Evolutionary conservation across 345 rosid genomes (phyloP), one percentile per base, ranked within the genome.

Genomic region (Lepidium didymum): DNA sequence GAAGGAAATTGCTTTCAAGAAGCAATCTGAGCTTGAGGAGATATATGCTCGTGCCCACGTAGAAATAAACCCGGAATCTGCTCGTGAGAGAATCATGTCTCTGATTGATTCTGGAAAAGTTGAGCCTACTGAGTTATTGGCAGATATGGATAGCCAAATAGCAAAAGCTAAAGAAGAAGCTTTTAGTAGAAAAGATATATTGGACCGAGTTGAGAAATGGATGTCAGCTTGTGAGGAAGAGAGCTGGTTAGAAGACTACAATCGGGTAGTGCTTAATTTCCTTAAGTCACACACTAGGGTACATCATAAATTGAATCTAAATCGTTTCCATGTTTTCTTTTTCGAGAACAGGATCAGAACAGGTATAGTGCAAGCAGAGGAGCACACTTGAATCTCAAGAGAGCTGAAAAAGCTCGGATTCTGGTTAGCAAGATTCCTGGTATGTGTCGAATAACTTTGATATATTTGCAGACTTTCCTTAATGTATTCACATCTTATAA

Each of bases 171-270:
- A 84, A 72, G 96, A 94, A 69, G 97, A 89, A 82, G 84, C 91
- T 35, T 80, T 84, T 52, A 94, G 97, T 80, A 84, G 99, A 69
- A 94, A 84, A 82, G 99, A 94, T 2, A 94, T 91, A 71, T 79
- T 94, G 82, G 97, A 94, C 70, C 85, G 92, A 79, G 97, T 94
- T 16, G 99, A 94, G 82, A 94, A 89, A 78, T 94, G 99, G 99
- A 94, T 87, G 97, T 89, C 89, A 44, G 96, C 96, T 73, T 94
- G 96, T 78, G 99, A 94, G 83, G 99, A 94, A 84, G 99, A 94
- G 85, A 94, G 96, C 73, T 94, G 99, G 99, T 90, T 94, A 23
- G 99, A 94, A 67, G 99, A 94, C 67, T 94, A 94, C 74, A 91
- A 84, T 64, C 82, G 97, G 90, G 99, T 91, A 82, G 59, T 10